Base-by-base conservation (phyloP, 106 monocot genomes). In the Allium sativum region DNA sequence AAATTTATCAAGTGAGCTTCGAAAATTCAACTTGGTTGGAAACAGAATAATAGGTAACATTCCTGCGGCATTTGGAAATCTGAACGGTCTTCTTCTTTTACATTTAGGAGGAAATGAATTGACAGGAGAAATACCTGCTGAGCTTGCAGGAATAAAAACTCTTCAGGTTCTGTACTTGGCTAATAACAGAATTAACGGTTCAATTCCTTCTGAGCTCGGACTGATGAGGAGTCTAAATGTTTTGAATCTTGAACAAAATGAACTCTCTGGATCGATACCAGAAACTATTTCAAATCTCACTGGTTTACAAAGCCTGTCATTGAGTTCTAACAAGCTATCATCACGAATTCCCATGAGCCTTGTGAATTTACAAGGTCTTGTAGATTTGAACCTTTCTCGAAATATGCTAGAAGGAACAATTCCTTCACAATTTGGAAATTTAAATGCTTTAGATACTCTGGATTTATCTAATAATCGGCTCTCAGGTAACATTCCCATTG, bases 401-500 rank as follows among this genome's bases (percentile, higher is more conserved):
- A 58, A 58, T 58, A 17, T 12, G 22, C 15, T 58, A 44, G 2
- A 61, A 16, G 60, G 44, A 14, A 15, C 42, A 16, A 12, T 42
- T 44, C 8, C 60, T 19, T 14, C 18, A 15, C 58, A 70, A 52
- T 7, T 53, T n/a, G 60, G 60, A 6, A 61, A 53, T 9, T 21
- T 70, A 52, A 52, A 42, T 12, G 16, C 52, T 18, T 42, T 70
- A 18, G 45, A 8, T 21, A 13, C 15, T 16, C 21, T 70, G 52
- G 19, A 43, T 61, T 13, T 70, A 44, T 61, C 61, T 7, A 12
- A 11, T 1, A 70, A 70, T 53, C 52, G 8, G 14, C 12, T 70
- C 13, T 61, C 61, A 43, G 70, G 70, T 62, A 61, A 53, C 41
- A 61, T 70, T 42, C 44, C 70, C 7, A 16, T 44, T 61, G 17